A percentile compares a stretch with the other conserved stretches of the same genome.
These are phyloP conservation scores for Eucalyptus melliodora DNA, from an alignment of 345 rosid genomes.

Conservation along the genomic window DNA sequence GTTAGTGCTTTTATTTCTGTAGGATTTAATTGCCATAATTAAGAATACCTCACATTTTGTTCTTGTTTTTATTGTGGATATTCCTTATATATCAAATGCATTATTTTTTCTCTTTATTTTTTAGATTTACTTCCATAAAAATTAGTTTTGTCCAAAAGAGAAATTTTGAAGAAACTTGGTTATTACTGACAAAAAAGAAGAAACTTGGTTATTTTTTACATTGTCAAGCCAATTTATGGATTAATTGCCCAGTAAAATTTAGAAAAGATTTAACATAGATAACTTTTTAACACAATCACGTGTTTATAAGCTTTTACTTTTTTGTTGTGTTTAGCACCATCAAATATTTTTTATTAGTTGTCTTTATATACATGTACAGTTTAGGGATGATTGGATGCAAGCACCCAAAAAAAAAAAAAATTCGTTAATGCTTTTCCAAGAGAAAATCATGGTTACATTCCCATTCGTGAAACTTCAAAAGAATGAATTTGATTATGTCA, in stretches of 20 bases:
- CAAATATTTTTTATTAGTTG: no score
- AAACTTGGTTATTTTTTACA: not conserved
- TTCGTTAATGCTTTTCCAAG: not conserved
- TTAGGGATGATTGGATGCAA: not conserved
- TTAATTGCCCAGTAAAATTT: no score
- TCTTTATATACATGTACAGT: no score
- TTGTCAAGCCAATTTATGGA: not conserved
- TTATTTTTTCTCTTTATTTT: not conserved
- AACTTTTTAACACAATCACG: not conserved
- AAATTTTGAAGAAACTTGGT: not conserved
- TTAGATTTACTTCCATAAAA: not conserved
- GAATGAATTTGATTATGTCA: not conserved
- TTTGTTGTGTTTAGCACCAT: not conserved
- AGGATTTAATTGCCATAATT: not conserved
- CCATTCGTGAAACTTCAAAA: not conserved
- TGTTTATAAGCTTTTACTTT: not conserved
- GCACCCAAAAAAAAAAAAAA: not conserved
- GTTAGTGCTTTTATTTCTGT: not conserved
- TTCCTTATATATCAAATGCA: not conserved
- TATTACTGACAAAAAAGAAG: not conserved
- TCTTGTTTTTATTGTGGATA: not conserved
- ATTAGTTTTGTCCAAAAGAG: not conserved
- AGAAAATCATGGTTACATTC: not conserved
- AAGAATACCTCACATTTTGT: not conserved
- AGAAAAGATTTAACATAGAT: not conserved